phyloP scores from a whole-genome alignment of 176 grass and related monocot genomes.

The Raddia guianensis region DNA sequence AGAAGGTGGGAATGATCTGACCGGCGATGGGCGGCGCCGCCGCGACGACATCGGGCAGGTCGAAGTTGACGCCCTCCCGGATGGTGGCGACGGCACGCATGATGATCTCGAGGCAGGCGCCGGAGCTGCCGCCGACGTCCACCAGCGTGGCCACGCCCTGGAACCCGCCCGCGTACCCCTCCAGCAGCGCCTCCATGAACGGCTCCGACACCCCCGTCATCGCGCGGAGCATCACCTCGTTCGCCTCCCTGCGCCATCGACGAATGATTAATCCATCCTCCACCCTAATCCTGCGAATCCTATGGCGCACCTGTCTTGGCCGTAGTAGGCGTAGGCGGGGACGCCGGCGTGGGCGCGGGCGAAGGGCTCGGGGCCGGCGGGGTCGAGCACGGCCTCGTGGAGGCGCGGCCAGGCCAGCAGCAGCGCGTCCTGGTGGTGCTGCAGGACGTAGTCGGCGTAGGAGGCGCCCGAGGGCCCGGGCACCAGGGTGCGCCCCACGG shows the following conservation, averaged over 20 bases:
- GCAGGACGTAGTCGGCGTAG: slow-evolving; percentile 80
- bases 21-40: slow-evolving; percentile 59
- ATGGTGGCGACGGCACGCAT: slow-evolving; percentile 52
- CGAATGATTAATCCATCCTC: neutral
- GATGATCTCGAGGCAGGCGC: slow-evolving; percentile 78
- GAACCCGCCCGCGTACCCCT: slow-evolving; percentile 55
- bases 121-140: slow-evolving; percentile 87
- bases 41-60: slow-evolving; percentile 79
- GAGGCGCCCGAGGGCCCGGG: slow-evolving; percentile 39
- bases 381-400: slow-evolving; percentile 77
- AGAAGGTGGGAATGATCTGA: neutral
- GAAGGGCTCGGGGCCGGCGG: slow-evolving; percentile 73
- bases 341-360: slow-evolving; percentile 67
- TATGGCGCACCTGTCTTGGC: slow-evolving; percentile 32
- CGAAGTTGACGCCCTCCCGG: slow-evolving; percentile 76
- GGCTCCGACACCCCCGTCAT: slow-evolving; percentile 83
- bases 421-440: slow-evolving; percentile 95
- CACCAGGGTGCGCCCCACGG: slow-evolving; percentile 64
- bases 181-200: slow-evolving; percentile 78
- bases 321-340: slow-evolving; percentile 76
- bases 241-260: slow-evolving; percentile 31
- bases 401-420: slow-evolving; percentile 67
- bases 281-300: neutral
- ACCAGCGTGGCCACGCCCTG: slow-evolving; percentile 62
- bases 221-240: slow-evolving; percentile 71